Base-by-base conservation (phyloP, 768 basidiomycete genomes). In the Serendipita sp. region DNA sequence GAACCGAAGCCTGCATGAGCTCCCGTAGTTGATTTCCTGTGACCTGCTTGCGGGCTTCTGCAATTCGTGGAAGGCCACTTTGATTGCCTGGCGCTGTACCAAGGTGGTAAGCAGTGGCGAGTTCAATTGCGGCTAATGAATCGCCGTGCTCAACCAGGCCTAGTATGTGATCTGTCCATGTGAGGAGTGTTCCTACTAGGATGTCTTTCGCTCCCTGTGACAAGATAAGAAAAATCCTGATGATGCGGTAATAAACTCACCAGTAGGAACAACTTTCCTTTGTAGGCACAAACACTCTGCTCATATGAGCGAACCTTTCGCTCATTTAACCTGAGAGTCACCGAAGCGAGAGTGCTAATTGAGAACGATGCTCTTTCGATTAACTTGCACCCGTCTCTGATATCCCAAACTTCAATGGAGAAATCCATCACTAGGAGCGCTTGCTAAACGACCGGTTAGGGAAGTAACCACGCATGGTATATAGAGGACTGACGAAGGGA, bases 81-180 rank as follows among this genome's bases (percentile, higher is more conserved):
- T 82, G 81, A 70, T 94, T 96, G 5, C 92, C 91, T n/a, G 82
- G 81, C 1, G 89, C 88, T 44, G 83, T 81, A 7, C 85, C 86
- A 15, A 82, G 75, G 73, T 92, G 92, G 75, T 94, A 99, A 0
- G 83, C 78, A 30, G 88, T 81, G 0, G 90, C 81, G 28, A 94
- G 78, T 63, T 94, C 86, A 67, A 98, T 95, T 2, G 96, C 95
- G 56, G 80, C 82, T 48, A 98, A 78, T 71, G 97, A 95, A 71
- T 97, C 86, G 13, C 93, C 92, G 8, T 80, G 79, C 70, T 91
- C 81, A 32, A 98, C 92, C 53, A 86, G 81, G 0, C 83, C 79
- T 48, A 99, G 77, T 28, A 98, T 86, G 48, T 87, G 84, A 72
- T 99, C 96, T 3, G 95, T 92, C 96, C 96, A 99, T 1, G 92